Percentiles rank a stretch among this genome's conserved stretches.
Conservation (phyloP, 1,139 yeast species). For the Kodamaea ohmeri region DNA sequence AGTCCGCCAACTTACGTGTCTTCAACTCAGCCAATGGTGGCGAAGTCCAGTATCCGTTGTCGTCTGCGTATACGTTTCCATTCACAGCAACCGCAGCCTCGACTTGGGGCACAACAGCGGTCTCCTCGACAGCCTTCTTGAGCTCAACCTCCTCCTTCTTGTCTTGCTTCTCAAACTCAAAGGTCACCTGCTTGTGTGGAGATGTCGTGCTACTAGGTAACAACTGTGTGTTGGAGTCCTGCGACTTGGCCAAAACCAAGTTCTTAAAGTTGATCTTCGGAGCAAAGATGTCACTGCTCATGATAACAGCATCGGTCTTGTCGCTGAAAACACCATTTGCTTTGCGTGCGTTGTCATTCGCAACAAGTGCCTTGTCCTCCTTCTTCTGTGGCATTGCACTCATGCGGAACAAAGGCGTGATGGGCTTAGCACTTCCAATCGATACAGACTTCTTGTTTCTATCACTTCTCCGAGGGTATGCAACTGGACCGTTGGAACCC, state of each 20-base stretch:
- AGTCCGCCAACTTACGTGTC: constrained; percentile 56
- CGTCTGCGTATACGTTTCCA: constrained; percentile 39
- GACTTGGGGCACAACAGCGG: neutral
- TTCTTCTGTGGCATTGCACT: constrained; percentile 17
- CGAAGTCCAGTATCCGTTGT: constrained; percentile 81
- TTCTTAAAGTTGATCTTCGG: constrained; percentile 60
- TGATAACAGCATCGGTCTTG: constrained; percentile 61
- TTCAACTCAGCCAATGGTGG: constrained; percentile 69
- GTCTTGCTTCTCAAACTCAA: constrained; percentile 21
- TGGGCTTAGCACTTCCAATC: constrained; percentile 60
- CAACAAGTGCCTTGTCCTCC: constrained; percentile 5
- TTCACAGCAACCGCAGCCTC: neutral
- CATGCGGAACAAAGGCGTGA: constrained; percentile 47
- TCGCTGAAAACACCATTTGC: constrained; percentile 23
- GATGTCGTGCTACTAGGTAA: constrained; percentile 10
- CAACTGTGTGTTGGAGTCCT: constrained; percentile 15
- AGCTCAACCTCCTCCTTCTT: constrained; percentile 6
- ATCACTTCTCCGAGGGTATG: neutral
- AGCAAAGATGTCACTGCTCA: constrained; percentile 69
- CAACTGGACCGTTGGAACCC: neutral
- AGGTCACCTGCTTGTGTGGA: constrained; percentile 36
- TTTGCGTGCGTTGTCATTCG: constrained; percentile 15
- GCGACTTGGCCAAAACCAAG: constrained; percentile 52
- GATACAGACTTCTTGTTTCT: constrained; percentile 47
- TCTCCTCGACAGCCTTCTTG: constrained; percentile 2